Base-by-base conservation (phyloP, 169 alveolate genomes). In the Plasmodium gaboni region DNA sequence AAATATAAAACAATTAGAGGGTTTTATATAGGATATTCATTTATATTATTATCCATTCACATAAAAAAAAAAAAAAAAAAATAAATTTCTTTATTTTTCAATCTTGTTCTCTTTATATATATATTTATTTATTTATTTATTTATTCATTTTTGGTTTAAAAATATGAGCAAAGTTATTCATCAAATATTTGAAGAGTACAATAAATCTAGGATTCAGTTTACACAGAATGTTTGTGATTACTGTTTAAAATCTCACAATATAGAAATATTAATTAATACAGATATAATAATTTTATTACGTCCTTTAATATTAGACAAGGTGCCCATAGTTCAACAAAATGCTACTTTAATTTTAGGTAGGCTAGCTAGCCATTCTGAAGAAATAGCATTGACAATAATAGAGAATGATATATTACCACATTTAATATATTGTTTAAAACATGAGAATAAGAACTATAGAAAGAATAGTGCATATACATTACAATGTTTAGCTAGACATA, bases 351-450 rank as follows among this genome's bases (percentile, higher is more conserved):
- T 80, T 10, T 53, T 80, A 67, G 90, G 55, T 0, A 80, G 65
- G 26, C 65, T 80, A 71, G 90, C 90, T 65, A 80, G 68, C 44
- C 53, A 80, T 55, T 80, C 90, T 22, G 90, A 80, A 46, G 90
- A 80, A 38, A 61, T 80, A 44, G 90, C 90, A 53, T 42, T 67
- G 2, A 80, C 83, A 4, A 80, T 80, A 67, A 42, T 80, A 10
- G 73, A 80, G n/a, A 80, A 80, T 55, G 90, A 80, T 80, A 65
- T 80, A 4, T 65, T 80, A 38, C 90, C 90, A 15, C 90, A 80
- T 55, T 59, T 80, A 80, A 70, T 80, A 19, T 80, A 80, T 46
- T 80, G 90, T 55, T 65, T 80, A 80, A 80, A 80, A 65, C 90
- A 80, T 80, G 90, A 80, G 55, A 80, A 80, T 80, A 80, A 80